Base-by-base conservation (phyloP, 2,329 filamentous ascomycete species). In the Colletotrichum tabaci region DNA sequence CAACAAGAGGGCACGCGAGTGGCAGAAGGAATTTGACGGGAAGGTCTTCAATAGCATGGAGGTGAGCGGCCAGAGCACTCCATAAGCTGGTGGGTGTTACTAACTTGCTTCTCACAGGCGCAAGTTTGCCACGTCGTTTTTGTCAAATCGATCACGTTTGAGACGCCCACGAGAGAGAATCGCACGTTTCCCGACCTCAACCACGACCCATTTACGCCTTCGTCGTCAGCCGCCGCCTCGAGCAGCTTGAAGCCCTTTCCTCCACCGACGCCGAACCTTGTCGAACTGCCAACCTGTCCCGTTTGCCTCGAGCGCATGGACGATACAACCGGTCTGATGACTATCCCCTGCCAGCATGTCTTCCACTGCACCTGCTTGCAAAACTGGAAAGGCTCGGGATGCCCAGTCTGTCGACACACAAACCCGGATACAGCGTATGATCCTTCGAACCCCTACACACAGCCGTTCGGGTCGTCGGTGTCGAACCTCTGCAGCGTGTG, bases 221-320 rank as follows among this genome's bases (percentile, higher is more conserved):
- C 86, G 3, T 80, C 84, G 1, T 82, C 84, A 0, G 68, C 78
- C 49, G 78, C 74, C 50, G 82, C 79, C 74, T 85, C 80, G 9
- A 85, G 77, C 75, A 87, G 83, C 26, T 81, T 89, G 7, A 89
- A 88, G 71, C 90, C 90, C 0, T 90, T 91, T 63, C 89, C 89
- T 4, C 91, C 86, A 2, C 89, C 88, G 2, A 98, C 96, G 0
- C 93, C 95, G 1, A 93, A 94, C 61, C 87, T 98, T 1, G 88
- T 98, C 65, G 96, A 99, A 82, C 85, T 99, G 15, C 96, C 96
- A 2, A 98, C 96, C 1, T 99, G 96, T 75, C 95, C 96, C 0
- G 96, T 99, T 12, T 99, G 96, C 75, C 88, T 99, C 6, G 96
- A 99, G 81, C 92, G 96, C 58, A 99, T 99, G 96, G 96, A 99